phyloP scores from a whole-genome alignment of 331 rosid species.

The Acacia pycnantha region DNA sequence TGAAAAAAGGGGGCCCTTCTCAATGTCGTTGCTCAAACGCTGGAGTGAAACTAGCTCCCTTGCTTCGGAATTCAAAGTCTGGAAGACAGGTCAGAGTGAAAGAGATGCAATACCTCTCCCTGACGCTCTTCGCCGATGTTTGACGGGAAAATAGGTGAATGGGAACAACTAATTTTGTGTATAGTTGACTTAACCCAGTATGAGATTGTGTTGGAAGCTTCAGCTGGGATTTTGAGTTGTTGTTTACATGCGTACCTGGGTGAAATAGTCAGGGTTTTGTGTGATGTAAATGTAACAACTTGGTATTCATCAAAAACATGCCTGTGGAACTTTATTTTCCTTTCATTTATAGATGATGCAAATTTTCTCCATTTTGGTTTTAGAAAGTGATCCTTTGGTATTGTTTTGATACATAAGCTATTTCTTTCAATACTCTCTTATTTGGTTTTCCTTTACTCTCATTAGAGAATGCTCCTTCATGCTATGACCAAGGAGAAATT shows the following conservation, averaged over 20 bases:
- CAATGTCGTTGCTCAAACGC: conserved; percentile 51
- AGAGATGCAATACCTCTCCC: conserved; percentile 49
- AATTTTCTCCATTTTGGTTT: background rate
- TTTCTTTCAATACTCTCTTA: background rate
- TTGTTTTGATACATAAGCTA: background rate
- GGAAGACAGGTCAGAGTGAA: conserved; percentile 65
- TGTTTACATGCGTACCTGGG: background rate
- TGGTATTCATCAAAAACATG: background rate
- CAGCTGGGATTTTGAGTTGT: background rate
- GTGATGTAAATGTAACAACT: background rate
- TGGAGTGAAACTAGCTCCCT: conserved; percentile 38
- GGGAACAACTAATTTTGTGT: conserved; percentile 1
- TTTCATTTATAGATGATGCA: background rate
- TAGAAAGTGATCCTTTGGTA: background rate
- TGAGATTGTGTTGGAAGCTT: conserved; percentile 12
- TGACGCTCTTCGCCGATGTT: conserved; percentile 44
- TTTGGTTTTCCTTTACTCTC: background rate
- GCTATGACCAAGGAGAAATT: background rate
- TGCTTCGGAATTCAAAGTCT: conserved; percentile 50
- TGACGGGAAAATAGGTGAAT: background rate
- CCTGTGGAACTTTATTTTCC: background rate
- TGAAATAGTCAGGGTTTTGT: background rate
- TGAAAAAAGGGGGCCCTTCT: conserved; percentile 49
- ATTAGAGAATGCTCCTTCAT: background rate
- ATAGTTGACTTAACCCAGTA: background rate